phyloP scores from a whole-genome alignment of 331 rosid species.

The Quercus tomentella region DNA sequence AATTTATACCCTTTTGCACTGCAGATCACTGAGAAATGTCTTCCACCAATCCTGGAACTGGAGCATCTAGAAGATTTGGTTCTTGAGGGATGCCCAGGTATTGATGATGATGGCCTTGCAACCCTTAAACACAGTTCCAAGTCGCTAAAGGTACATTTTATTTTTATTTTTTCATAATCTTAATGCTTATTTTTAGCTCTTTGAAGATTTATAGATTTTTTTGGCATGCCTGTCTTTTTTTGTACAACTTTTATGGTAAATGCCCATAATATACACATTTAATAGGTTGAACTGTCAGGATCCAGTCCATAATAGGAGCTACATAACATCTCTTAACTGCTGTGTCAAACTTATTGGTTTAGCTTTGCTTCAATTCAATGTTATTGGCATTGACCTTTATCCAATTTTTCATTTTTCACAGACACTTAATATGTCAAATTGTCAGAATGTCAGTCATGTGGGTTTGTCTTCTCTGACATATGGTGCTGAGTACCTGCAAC shows the following conservation, averaged over 20 bases:
- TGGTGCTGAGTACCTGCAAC: slow-evolving; percentile 42
- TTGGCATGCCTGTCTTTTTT: neutral
- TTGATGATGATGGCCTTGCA: slow-evolving; percentile 64
- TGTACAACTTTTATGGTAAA: neutral
- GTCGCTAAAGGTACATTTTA: slow-evolving; percentile 61
- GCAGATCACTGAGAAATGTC: slow-evolving; percentile 84
- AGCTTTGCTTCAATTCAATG: neutral
- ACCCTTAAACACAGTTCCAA: slow-evolving; percentile 60
- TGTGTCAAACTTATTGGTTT: neutral
- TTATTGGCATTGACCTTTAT: neutral
- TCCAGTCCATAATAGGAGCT: neutral
- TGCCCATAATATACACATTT: neutral
- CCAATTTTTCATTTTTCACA: slow-evolving; percentile 23
- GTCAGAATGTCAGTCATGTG: slow-evolving; percentile 64
- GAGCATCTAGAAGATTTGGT: slow-evolving; percentile 79
- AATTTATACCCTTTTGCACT: neutral
- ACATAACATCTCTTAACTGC: neutral
- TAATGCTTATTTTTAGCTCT: neutral
- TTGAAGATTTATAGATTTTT: neutral
- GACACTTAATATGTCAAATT: slow-evolving; percentile 82
- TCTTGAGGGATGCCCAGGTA: slow-evolving; percentile 87
- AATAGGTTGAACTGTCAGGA: neutral
- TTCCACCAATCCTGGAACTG: slow-evolving; percentile 65
- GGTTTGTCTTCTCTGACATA: slow-evolving; percentile 66
- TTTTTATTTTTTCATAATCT: neutral